Conservation (phyloP, 192 early-diverging fungal genomes). For the Paraglomus brasilianum region DNA sequence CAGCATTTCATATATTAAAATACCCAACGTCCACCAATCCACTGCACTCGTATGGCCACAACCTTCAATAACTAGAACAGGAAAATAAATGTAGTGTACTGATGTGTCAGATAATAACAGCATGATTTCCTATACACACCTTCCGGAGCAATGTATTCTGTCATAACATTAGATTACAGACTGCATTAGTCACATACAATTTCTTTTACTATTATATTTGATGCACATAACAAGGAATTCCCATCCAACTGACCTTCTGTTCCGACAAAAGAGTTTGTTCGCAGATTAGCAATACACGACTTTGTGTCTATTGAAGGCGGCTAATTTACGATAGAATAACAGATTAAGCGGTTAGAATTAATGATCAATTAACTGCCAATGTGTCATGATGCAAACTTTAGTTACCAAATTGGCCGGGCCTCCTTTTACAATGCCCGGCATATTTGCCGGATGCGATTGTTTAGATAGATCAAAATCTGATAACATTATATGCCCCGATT, state of each 20-base stretch:
- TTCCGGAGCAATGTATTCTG: slow-evolving; percentile 98
- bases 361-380: background rate
- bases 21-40: slow-evolving; percentile 99
- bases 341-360: background rate
- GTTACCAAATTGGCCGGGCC: slow-evolving; percentile 56
- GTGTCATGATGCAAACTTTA: background rate
- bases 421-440: slow-evolving; percentile 64
- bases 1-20: slow-evolving; percentile 98
- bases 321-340: slow-evolving; percentile 33
- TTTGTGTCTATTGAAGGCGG: slow-evolving; percentile 84
- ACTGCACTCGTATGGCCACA: slow-evolving; percentile 90
- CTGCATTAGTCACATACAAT: background rate
- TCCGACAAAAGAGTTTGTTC: slow-evolving; percentile 98
- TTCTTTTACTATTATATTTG: background rate
- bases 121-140: background rate
- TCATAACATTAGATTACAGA: background rate
- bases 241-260: slow-evolving; percentile 67
- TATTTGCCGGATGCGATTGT: slow-evolving; percentile 81
- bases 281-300: slow-evolving; percentile 77
- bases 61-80: slow-evolving; percentile 79
- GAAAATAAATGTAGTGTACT: background rate
- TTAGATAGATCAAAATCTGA: slow-evolving; percentile 97
- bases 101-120: background rate
- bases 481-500: slow-evolving; percentile 97
- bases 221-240: no score